Conservation (phyloP, 805 yeast species). For the Yarrowia porcina region DNA sequence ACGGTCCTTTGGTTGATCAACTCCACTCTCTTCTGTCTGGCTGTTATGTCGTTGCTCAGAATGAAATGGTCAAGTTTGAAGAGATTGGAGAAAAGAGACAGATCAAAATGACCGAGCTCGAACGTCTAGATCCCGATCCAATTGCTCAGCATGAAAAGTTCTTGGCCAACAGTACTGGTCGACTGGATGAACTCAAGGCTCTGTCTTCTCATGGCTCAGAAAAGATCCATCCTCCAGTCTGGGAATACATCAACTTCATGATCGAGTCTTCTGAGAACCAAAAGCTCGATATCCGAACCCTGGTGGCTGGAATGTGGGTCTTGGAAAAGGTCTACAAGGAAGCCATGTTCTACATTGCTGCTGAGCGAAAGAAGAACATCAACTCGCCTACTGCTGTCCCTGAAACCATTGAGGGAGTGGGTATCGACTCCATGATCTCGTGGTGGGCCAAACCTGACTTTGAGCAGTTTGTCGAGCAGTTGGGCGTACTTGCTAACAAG, state of each 20-base stretch:
- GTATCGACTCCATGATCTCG: conserved; percentile 25
- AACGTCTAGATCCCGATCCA: conserved; percentile 7
- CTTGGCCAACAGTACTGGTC: background rate
- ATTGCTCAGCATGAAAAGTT: background rate
- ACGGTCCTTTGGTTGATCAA: background rate
- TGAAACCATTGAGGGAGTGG: background rate
- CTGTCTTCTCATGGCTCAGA: conserved; percentile 7
- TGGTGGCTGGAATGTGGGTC: conserved; percentile 24
- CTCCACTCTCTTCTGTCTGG: background rate
- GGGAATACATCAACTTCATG: conserved; percentile 23
- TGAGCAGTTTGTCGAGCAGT: conserved; percentile 16
- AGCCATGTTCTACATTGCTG: conserved; percentile 19
- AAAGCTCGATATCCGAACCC: background rate
- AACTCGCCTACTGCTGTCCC: background rate
- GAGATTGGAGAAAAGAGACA: conserved; percentile 2
- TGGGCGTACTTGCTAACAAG: background rate
- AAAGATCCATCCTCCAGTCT: conserved; percentile 15
- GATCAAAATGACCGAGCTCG: conserved; percentile 15
- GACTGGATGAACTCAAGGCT: background rate
- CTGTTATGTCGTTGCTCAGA: background rate
- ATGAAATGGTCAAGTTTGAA: conserved; percentile 23
- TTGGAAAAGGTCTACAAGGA: conserved; percentile 22
- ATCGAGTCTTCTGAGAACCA: background rate
- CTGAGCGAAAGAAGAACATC: conserved; percentile 11
- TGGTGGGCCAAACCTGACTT: conserved; percentile 25